phyloP scores from a whole-genome alignment of 2,329 filamentous ascomycete species.

The Triangularia setosa region DNA sequence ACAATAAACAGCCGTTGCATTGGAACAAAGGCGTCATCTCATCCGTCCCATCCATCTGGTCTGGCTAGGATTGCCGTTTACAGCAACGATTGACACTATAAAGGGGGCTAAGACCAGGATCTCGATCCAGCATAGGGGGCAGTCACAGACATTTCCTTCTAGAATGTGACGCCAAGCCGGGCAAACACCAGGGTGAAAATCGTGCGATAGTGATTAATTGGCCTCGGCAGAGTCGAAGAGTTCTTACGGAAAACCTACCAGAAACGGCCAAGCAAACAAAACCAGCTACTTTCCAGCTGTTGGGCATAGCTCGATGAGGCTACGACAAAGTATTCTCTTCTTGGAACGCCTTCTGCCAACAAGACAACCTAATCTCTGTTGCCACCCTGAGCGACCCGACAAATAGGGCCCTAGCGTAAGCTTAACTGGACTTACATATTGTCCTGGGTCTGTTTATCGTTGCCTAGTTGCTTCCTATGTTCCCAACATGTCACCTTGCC shows the following conservation, averaged over 20 bases:
- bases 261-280: background rate
- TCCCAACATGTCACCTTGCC: background rate
- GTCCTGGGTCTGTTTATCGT: background rate
- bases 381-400: background rate
- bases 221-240: background rate
- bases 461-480: background rate
- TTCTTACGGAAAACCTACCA: background rate
- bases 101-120: slow-evolving; percentile 2
- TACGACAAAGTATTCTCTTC: too few species aligned
- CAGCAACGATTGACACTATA: background rate
- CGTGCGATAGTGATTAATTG: slow-evolving; percentile 1
- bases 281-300: background rate
- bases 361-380: background rate
- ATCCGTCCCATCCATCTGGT: slow-evolving; percentile 2
- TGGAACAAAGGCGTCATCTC: slow-evolving; percentile 2
- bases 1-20: background rate
- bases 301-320: background rate
- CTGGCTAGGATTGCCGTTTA: background rate
- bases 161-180: slow-evolving; percentile 16
- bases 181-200: slow-evolving; percentile 4
- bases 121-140: slow-evolving; percentile 8
- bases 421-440: background rate
- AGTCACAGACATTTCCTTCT: slow-evolving; percentile 15
- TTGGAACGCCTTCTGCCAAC: background rate
- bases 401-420: background rate